A percentile compares a stretch with the other conserved stretches of the same genome.
phyloP scores from a whole-genome alignment of 2,329 filamentous ascomycete genomes.

The Drechslera avenae region DNA sequence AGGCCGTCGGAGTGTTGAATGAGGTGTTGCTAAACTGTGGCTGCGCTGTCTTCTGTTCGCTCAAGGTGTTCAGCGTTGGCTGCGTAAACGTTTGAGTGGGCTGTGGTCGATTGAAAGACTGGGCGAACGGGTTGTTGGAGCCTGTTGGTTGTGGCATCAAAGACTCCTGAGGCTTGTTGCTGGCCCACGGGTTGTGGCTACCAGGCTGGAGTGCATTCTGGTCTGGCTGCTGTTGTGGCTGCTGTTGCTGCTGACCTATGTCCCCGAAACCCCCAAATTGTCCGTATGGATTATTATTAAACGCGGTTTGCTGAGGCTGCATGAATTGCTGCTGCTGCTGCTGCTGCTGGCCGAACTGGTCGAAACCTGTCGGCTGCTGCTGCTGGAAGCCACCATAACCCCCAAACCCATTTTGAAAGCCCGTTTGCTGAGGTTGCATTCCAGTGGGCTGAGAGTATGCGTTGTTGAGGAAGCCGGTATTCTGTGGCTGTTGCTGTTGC shows the following conservation, averaged over 20 bases:
- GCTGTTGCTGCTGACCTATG: slow-evolving; percentile 35
- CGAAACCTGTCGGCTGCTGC: slow-evolving; percentile 70
- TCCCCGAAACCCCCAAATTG: slow-evolving; percentile 45
- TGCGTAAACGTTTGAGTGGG: slow-evolving; percentile 63
- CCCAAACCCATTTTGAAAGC: slow-evolving; percentile 71
- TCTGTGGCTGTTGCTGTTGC: slow-evolving; percentile 63
- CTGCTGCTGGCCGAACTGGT: slow-evolving; percentile 53
- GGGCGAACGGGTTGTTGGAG: slow-evolving; percentile 96
- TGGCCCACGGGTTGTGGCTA: slow-evolving; percentile 92
- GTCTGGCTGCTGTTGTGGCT: slow-evolving; percentile 57
- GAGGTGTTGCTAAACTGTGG: slow-evolving; percentile 62
- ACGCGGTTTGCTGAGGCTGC: slow-evolving; percentile 59
- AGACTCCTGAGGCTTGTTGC: slow-evolving; percentile 63
- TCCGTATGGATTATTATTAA: slow-evolving; percentile 53
- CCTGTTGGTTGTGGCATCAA: slow-evolving; percentile 86
- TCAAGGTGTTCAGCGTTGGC: slow-evolving; percentile 74
- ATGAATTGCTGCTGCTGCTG: slow-evolving; percentile 25
- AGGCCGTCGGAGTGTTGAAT: slow-evolving; percentile 55
- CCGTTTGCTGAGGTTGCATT: slow-evolving; percentile 65
- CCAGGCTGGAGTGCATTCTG: slow-evolving; percentile 73
- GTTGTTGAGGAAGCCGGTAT: slow-evolving; percentile 69
- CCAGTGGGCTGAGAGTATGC: slow-evolving; percentile 79
- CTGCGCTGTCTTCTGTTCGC: slow-evolving; percentile 78
- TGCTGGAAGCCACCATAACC: slow-evolving; percentile 61
- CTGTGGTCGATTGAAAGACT: slow-evolving; percentile 66